Evolutionary conservation across 2,329 filamentous ascomycete species (phyloP).

Genomic region (Alternaria atra): DNA sequence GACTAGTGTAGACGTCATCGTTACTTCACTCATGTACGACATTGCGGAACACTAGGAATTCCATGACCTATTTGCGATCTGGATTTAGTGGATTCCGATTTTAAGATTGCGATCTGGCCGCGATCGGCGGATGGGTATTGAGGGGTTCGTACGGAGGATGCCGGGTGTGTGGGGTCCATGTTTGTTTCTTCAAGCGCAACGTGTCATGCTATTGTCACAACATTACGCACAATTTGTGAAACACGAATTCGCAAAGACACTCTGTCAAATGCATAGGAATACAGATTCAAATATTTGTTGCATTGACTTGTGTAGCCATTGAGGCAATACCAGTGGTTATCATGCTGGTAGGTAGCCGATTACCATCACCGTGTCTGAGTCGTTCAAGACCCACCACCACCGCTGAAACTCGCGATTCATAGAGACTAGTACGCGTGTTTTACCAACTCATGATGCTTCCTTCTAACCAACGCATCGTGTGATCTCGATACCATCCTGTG

Average conservation of each 20-base stretch:
- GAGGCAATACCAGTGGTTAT: neutral
- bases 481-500: conserved; percentile 72
- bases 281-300: neutral
- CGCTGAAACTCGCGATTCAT: neutral
- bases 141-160: conserved; percentile 5
- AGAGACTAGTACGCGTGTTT: neutral
- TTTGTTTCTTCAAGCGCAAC: conserved; percentile 7
- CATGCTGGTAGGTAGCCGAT: neutral
- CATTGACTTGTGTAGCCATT: conserved; percentile 2
- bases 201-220: conserved; percentile 1
- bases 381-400: neutral
- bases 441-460: neutral
- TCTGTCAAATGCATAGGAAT: neutral
- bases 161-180: conserved; percentile 5
- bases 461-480: conserved; percentile 61
- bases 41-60: conserved; percentile 9
- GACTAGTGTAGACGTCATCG: conserved; percentile 45
- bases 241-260: neutral
- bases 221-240: conserved; percentile 2
- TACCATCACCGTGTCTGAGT: conserved; percentile 1
- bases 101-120: conserved; percentile 4
- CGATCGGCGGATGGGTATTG: conserved; percentile 12
- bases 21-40: conserved; percentile 31
- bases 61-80: conserved; percentile 4
- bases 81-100: conserved; percentile 7